Base-by-base conservation (phyloP, 225 moss, liverwort and hornwort species). In the Pleurozium schreberi region DNA sequence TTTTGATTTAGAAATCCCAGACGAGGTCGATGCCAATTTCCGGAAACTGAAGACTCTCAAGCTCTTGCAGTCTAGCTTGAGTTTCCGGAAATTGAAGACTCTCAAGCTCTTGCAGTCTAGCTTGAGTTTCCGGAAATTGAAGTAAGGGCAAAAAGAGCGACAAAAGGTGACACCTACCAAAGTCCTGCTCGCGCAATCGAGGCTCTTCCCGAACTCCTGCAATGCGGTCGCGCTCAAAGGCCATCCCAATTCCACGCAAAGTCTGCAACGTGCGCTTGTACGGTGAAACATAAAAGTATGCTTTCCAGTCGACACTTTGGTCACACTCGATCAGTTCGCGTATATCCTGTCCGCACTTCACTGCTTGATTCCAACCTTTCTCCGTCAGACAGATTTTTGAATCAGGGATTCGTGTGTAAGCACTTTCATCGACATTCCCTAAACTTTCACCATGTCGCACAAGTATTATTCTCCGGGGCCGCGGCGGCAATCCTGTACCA, bases 171-270 rank as follows among this genome's bases (percentile, higher is more conserved):
- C 49, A 91, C 94, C 10, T 63, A 97, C 98, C 98, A 57, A 98
- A 98, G 77, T 98, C 98, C 89, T 98, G 98, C 82, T 98, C 98
- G 30, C 98, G 96, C 70, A 98, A 92, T 80, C 98, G 98, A 88
- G 98, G 98, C 90, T 98, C 98, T 87, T 98, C 98, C 76, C 98
- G 92, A 53, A 98, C 98, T 79, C 98, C 98, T 85, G 98, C 98
- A 42, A 98, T 98, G 75, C 95, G 97, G 18, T 95, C 90, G 19
- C 95, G 94, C 85, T 98, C 97, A 91, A 98, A 98, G 77, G 98
- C 96, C 91, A 95, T 92, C 85, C 98, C 98, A 84, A 98, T 97
- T 82, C 95, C 98, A 60, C 98, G 93, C 90, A 98, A 84, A 55
- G 98, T 97, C 88, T 98, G 98, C 84, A 98, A 91, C 25, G 98